These are phyloP conservation scores for Athelia psychrophila DNA, from an alignment of 1,284 basidiomycete species.

Conservation along the genomic window DNA sequence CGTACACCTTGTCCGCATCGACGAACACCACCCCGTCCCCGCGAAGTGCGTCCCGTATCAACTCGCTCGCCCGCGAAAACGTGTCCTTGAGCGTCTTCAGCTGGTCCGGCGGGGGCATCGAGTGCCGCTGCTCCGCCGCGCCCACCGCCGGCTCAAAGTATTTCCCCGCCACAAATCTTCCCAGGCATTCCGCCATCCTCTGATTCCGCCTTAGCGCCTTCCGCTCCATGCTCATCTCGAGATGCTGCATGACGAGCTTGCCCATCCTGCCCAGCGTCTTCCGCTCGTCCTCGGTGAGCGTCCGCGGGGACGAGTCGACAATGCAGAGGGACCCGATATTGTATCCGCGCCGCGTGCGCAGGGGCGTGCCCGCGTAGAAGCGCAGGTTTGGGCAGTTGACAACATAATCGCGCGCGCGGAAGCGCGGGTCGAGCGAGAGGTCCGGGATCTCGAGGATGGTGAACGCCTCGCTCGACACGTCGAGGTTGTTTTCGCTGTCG, in stretches of 20 bases:
- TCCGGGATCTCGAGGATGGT: neutral
- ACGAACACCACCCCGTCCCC: neutral
- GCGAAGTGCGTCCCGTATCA: neutral
- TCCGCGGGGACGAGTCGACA: neutral
- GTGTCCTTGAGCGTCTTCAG: neutral
- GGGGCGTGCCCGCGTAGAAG: slow-evolving; percentile 1
- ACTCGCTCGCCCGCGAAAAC: neutral
- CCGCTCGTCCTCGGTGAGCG: neutral
- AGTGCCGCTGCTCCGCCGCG: neutral
- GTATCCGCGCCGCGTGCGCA: neutral
- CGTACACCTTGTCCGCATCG: neutral
- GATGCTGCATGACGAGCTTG: neutral
- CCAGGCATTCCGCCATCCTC: neutral
- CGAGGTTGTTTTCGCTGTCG: neutral
- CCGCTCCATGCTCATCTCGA: neutral
- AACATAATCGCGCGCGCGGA: neutral
- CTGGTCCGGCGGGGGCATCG: neutral
- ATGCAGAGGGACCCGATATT: neutral
- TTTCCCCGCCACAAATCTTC: neutral
- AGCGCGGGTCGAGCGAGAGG: neutral
- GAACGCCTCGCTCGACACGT: neutral
- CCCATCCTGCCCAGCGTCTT: neutral
- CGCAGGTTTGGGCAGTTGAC: neutral
- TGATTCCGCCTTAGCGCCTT: neutral
- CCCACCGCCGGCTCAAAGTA: neutral